These are phyloP conservation scores for Ogataea salicorniae DNA, from an alignment of 805 yeast genomes.

Conservation along the genomic window DNA sequence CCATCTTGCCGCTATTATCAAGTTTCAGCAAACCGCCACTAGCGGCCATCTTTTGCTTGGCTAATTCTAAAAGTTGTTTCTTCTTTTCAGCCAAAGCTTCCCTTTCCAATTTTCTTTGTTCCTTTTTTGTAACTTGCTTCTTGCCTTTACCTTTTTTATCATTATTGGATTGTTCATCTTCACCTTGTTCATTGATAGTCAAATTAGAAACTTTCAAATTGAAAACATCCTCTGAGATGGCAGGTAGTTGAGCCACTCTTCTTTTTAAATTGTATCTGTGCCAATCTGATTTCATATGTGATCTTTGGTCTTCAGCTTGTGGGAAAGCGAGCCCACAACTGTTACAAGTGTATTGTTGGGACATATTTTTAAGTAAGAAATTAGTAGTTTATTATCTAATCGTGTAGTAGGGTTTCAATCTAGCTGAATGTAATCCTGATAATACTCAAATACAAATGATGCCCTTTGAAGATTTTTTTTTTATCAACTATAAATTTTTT, in stretches of 20 bases:
- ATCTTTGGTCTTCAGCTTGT: slow-evolving; percentile 78
- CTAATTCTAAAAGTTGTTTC: slow-evolving; percentile 42
- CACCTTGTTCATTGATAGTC: slow-evolving; percentile 21
- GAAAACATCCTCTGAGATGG: slow-evolving; percentile 39
- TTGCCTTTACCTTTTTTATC: slow-evolving; percentile 19
- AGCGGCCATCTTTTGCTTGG: slow-evolving; percentile 36
- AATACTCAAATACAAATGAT: too few relatives aligned
- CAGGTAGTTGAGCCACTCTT: slow-evolving; percentile 78
- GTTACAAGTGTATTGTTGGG: slow-evolving; percentile 58
- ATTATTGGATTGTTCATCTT: slow-evolving; percentile 14
- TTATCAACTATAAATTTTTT: too few relatives aligned
- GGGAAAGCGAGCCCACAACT: slow-evolving; percentile 81
- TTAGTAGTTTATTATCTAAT: too few relatives aligned
- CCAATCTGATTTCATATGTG: slow-evolving; percentile 98
- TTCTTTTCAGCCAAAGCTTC: slow-evolving; percentile 46
- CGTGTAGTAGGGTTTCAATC: too few relatives aligned
- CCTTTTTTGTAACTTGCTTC: slow-evolving; percentile 41
- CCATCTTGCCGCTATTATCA: slow-evolving; percentile 24
- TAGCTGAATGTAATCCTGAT: too few relatives aligned
- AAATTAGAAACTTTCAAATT: slow-evolving; percentile 23
- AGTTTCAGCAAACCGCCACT: slow-evolving; percentile 23
- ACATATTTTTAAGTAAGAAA: not conserved
- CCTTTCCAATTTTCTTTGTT: slow-evolving; percentile 43
- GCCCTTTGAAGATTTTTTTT: too few relatives aligned
- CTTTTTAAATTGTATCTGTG: slow-evolving; percentile 93